These are phyloP conservation scores for Dicorynia guianensis DNA, from an alignment of 306 rosid species.

Conservation along the genomic window DNA sequence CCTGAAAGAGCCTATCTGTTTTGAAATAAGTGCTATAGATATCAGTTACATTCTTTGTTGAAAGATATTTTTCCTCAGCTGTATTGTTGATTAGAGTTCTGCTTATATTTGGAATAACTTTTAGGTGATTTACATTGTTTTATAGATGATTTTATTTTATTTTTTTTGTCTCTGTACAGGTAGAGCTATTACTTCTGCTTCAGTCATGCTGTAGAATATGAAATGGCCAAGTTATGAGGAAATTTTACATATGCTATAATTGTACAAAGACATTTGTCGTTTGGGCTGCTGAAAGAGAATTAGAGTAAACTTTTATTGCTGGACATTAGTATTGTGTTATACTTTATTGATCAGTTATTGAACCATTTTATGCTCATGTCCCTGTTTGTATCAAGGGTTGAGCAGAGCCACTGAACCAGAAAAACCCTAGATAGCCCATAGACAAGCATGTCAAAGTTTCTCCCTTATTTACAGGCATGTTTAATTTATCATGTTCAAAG, in stretches of 20 bases:
- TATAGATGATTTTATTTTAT: background rate
- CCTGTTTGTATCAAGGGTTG: background rate
- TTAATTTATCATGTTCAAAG: slow-evolving; percentile 5
- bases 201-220: background rate
- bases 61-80: background rate
- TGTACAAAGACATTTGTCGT: background rate
- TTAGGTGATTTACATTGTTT: too few species aligned
- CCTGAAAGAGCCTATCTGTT: too few species aligned
- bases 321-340: background rate
- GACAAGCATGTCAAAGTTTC: slow-evolving; percentile 2
- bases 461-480: background rate
- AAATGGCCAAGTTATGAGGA: background rate
- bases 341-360: background rate
- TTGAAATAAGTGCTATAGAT: too few species aligned
- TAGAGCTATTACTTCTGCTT: background rate
- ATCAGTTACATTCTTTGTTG: too few species aligned
- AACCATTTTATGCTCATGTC: background rate
- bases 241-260: background rate
- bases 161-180: background rate
- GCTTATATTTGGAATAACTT: background rate
- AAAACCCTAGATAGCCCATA: background rate
- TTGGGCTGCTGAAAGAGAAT: background rate
- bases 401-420: background rate
- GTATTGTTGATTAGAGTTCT: background rate
- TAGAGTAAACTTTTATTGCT: background rate